Base-by-base conservation (phyloP, 2,329 filamentous ascomycete species). In the Aureobasidium subglaciale region DNA sequence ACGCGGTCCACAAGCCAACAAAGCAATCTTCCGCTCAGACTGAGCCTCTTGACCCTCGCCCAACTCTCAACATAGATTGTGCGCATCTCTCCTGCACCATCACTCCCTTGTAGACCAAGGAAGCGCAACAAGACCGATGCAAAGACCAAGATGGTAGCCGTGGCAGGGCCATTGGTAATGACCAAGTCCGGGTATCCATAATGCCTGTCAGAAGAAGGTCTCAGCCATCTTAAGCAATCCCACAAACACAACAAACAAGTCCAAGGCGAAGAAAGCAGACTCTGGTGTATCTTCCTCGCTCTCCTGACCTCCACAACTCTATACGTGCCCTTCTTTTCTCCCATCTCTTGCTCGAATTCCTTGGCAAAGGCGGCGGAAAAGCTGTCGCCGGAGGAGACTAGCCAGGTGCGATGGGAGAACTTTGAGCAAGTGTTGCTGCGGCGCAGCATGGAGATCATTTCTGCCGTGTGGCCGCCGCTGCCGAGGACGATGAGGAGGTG, bases 41-140 rank as follows among this genome's bases (percentile, higher is more conserved):
- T 97, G 61, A 97, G 71, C 11, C 82, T 85, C 61, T 80, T 85
- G 15, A 95, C 88, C 15, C 93, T 80, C 2, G 93, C 92, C 86
- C 91, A 96, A 18, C 88, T 93, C 75, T 99, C 93, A 25, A 96
- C 81, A 68, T 93, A 99, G 13, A 97, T 76, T 9, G 87, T 85
- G 59, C 83, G 82, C 73, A 92, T 85, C 60, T 79, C 79, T 25
- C 76, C 71, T 18, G 74, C 68, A 7, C 65, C 65, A 34, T 70
- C 60, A 29, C 64, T 69, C 9, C 71, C 69, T 46, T 61, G 59
- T 5, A 70, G 46, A 57, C 76, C 65, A 58, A 78, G 73, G 63
- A 82, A 76, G n/a, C 79, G 76, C 49, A 87, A 64, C 13, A 83
- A 45, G 2, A 80, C 69, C 1, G 76, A 74, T 0, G 82, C 81